Evolutionary conservation across 2,329 filamentous ascomycete genomes (phyloP), one percentile per base, ranked within the genome.

Genomic region (Exophiala calicioides): DNA sequence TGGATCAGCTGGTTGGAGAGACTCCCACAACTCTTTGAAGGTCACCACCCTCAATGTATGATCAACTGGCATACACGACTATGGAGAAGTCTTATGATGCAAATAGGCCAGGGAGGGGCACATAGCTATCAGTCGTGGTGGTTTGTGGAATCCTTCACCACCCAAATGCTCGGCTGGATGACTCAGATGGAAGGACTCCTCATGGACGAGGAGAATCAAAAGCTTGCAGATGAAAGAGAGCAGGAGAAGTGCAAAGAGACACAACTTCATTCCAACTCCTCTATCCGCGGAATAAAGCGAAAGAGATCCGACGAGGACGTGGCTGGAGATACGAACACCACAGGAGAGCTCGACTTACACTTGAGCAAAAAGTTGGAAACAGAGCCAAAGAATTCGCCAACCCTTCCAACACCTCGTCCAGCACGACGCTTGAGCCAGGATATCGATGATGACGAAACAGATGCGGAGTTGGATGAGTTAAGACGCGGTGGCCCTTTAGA

Each of bases 121-220:
- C 65, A 68, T 35, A 74, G 70, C 49, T 74, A 73, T 50, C 72
- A 70, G 55, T 68, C 70, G 4, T 74, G 71, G 71, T 73, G 71
- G 71, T 56, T 53, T 23, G 49, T 58, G 15, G 56, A 60, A 36
- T 53, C 51, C 7, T 60, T 60, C 45, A 36, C 53, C 7, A 53
- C 54, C 4, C 52, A 56, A 34, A 57, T 60, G 55, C 49, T 60
- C 3, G 37, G 43, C 20, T 60, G 56, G 53, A 58, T 59, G 57
- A 55, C 55, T 6, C 53, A 60, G 35, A 52, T 59, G 47, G 55
- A 58, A 47, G 58, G 58, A 8, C 31, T 60, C 32, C 32, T 59
- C 9, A 40, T 59, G 40, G 41, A 49, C 24, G 44, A 52, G 20
- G 46, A 53, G 13, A 51, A 41, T 24, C 56, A 58, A 27, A 56